Evolutionary conservation across 176 grass and related monocot species (phyloP).

Genomic region (Rhipidocladum racemiflorum): DNA sequence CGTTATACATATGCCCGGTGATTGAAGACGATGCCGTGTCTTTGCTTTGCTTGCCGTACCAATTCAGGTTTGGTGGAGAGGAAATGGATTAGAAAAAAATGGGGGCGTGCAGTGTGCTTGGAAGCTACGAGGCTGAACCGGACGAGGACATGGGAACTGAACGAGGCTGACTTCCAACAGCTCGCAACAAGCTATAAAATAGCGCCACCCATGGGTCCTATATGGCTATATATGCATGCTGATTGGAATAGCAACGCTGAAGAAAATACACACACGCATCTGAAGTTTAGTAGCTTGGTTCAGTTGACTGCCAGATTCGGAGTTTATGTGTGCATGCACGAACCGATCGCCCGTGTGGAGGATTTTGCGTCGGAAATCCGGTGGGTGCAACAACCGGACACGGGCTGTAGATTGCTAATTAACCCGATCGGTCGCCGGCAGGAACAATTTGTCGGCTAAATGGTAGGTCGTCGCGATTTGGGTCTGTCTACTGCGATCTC

Average conservation of each 20-base stretch:
- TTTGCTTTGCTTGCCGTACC: slow-evolving; percentile 42
- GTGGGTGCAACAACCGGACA: slow-evolving; percentile 25
- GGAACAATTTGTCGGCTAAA: slow-evolving; percentile 28
- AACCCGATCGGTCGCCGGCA: neutral
- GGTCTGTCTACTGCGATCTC: slow-evolving; percentile 9
- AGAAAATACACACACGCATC: neutral
- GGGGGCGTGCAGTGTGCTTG: slow-evolving; percentile 28
- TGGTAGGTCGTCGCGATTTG: neutral
- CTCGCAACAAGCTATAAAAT: neutral
- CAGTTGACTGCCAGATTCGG: neutral
- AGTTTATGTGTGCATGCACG: neutral
- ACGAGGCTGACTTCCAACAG: neutral
- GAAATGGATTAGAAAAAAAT: slow-evolving; percentile 19
- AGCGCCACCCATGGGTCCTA: neutral
- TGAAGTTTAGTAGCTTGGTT: neutral
- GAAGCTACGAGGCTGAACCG: no score
- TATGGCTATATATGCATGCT: neutral
- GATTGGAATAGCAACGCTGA: slow-evolving; percentile 26
- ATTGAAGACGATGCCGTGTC: slow-evolving; percentile 24
- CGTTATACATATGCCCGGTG: neutral
- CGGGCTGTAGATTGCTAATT: neutral
- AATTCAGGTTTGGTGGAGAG: slow-evolving; percentile 28
- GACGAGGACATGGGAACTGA: slow-evolving; percentile 32
- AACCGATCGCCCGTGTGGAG: slow-evolving; percentile 14
- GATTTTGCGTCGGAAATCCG: neutral